Conservation (phyloP, 1,139 yeast species). For the Geotrichum klebahnii region DNA sequence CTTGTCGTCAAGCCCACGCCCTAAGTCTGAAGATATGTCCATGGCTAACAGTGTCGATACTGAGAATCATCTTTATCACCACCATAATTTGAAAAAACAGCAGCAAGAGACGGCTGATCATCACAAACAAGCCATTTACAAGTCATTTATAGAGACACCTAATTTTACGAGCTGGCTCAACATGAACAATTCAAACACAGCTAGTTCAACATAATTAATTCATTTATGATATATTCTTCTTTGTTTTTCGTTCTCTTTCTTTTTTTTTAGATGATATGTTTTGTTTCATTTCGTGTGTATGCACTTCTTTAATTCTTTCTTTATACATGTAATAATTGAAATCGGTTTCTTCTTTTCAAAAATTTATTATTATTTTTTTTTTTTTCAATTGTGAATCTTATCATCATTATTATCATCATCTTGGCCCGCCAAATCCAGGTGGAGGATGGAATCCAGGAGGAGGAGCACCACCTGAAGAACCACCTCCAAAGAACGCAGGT, state of each 20-base stretch:
- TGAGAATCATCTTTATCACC: not conserved
- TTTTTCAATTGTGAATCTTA: too few relatives aligned
- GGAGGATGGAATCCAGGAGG: slow-evolving; percentile 35
- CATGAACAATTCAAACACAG: slow-evolving; percentile 14
- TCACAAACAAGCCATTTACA: slow-evolving; percentile 12
- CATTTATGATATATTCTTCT: too few relatives aligned
- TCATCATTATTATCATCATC: not conserved
- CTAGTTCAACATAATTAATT: too few relatives aligned
- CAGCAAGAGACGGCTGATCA: slow-evolving; percentile 11
- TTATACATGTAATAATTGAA: too few relatives aligned
- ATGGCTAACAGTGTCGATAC: not conserved
- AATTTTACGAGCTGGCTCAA: slow-evolving; percentile 9
- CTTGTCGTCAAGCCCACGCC: not conserved
- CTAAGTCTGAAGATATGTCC: not conserved
- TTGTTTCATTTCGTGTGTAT: too few relatives aligned
- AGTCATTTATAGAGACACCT: slow-evolving; percentile 5
- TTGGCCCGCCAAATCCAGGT: slow-evolving; percentile 29
- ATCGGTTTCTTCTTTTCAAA: not conserved
- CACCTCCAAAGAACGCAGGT: slow-evolving; percentile 26
- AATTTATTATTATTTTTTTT: not conserved
- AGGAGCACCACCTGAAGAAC: slow-evolving; percentile 22
- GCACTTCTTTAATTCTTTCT: too few relatives aligned
- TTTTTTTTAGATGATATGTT: too few relatives aligned
- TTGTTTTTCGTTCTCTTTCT: too few relatives aligned
- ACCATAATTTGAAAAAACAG: not conserved